These are phyloP conservation scores for Noccaea caerulescens DNA, from an alignment of 345 rosid species.

Conservation along the genomic window DNA sequence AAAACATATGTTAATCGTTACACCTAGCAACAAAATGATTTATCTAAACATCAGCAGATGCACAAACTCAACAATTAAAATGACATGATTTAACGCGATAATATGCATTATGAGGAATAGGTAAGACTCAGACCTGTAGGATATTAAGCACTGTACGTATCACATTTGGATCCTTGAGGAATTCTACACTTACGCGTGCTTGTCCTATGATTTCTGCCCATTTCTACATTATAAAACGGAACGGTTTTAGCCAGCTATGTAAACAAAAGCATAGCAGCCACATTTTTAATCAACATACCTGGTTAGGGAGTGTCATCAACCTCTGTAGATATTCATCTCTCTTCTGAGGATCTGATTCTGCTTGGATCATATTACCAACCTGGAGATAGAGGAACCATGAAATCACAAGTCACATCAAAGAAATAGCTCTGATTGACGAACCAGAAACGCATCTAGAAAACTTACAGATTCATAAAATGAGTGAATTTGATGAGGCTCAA, in stretches of 20 bases:
- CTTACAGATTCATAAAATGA: conserved; percentile 96
- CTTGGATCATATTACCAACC: conserved; percentile 99
- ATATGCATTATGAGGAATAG: conserved; percentile 10
- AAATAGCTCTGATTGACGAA: conserved; percentile 22
- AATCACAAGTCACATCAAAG: neutral
- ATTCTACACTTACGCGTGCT: conserved; percentile 95
- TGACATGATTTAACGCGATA: conserved; percentile 7
- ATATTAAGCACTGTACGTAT: conserved; percentile 92
- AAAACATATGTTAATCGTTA: conserved; percentile 17
- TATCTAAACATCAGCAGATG: conserved; percentile 30
- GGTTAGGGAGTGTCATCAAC: conserved; percentile 94
- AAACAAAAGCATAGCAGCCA: conserved; percentile 22
- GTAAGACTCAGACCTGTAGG: conserved; percentile 63
- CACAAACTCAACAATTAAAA: conserved; percentile 19
- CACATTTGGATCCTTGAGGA: conserved; percentile 87
- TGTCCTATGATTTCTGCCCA: conserved; percentile 95
- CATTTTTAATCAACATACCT: conserved; percentile 50
- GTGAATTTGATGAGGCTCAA: conserved; percentile 98
- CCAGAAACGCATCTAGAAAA: conserved; percentile 12
- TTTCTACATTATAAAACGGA: conserved; percentile 59
- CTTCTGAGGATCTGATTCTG: conserved; percentile 93
- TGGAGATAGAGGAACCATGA: conserved; percentile 39
- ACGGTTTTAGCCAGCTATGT: conserved; percentile 21
- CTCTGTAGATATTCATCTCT: conserved; percentile 96
- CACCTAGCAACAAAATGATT: conserved; percentile 10